Evolutionary conservation across 257 asterid genomes (phyloP).

Genomic region (Nicotiana noctiflora): DNA sequence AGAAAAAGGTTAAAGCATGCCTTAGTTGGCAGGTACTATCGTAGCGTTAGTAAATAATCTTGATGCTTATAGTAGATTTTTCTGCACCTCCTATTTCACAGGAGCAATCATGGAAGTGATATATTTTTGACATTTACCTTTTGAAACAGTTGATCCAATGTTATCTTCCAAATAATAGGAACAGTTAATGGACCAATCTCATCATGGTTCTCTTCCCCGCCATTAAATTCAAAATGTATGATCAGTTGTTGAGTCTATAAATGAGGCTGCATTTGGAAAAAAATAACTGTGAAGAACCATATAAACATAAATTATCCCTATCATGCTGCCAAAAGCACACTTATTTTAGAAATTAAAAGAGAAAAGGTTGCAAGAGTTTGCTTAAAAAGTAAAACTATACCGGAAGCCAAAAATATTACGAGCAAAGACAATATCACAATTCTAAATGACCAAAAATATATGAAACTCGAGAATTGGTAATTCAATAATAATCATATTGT

Average conservation of each 20-base stretch:
- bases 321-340: slow-evolving; percentile 45
- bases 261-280: slow-evolving; percentile 24
- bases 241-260: too few species aligned
- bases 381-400: neutral
- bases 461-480: neutral
- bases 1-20: slow-evolving; percentile 6
- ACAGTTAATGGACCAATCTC: too few species aligned
- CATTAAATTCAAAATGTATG: too few species aligned
- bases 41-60: too few species aligned
- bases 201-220: too few species aligned
- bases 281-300: slow-evolving; percentile 86
- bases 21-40: slow-evolving; percentile 10
- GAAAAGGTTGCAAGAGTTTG: neutral
- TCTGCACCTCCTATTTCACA: too few species aligned
- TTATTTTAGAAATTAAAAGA: neutral
- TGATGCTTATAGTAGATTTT: too few species aligned
- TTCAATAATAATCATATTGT: neutral
- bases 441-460: neutral
- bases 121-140: too few species aligned
- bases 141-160: too few species aligned
- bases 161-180: too few species aligned
- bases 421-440: neutral
- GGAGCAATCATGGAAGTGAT: too few species aligned
- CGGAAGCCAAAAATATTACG: neutral
- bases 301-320: slow-evolving; percentile 64